Evolutionary conservation across 2,329 filamentous ascomycete species (phyloP), one percentile per base, ranked within the genome.

Genomic region (Aphanoascus verrucosus): DNA sequence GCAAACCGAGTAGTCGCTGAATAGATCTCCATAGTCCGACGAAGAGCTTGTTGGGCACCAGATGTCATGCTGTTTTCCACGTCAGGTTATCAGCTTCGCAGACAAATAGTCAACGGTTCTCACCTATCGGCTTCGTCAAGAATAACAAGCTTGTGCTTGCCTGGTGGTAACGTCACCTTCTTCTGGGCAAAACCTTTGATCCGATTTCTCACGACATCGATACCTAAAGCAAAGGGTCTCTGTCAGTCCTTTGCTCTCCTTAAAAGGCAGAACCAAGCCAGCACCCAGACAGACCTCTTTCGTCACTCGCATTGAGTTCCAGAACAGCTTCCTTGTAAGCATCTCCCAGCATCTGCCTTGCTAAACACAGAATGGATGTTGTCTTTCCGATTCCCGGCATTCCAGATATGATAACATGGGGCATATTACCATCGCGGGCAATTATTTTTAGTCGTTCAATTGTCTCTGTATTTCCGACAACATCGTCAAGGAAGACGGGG

Each of bases 331-430:
- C 93, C 71, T 96, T 97, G 77, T 97, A 98, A 31, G 88, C 80
- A 65, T 94, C 86, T 7, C 93, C 93, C 1, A 98, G 77, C 56
- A 98, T 73, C 67, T 97, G 91, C 56, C 91, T 81, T 15, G 93
- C 93, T 45, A 98, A 81, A 67, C 93, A 97, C 57, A 97, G 75
- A 53, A 98, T 84, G 53, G 89, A 95, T 0, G 93, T 97, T 3
- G 93, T 98, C 76, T 98, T 98, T 70, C 93, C 93, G 65, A 97
- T 98, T 65, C 93, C 93, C 17, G 93, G 93, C 89, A 95, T 97
- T 56, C 93, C 93, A n/a, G 88, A 95, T 64, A 98, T 97, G 71
- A 98, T 97, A 65, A 98, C 82, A 72, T 98, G 93, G 1, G 93
- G 93, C 90, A 98, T 96, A 72, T 98, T 98, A 62, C 93, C 93